Percentiles rank a stretch among this genome's conserved stretches.
These are phyloP conservation scores for Dispira simplex DNA, from an alignment of 192 early-diverging fungal species.

Conservation along the genomic window DNA sequence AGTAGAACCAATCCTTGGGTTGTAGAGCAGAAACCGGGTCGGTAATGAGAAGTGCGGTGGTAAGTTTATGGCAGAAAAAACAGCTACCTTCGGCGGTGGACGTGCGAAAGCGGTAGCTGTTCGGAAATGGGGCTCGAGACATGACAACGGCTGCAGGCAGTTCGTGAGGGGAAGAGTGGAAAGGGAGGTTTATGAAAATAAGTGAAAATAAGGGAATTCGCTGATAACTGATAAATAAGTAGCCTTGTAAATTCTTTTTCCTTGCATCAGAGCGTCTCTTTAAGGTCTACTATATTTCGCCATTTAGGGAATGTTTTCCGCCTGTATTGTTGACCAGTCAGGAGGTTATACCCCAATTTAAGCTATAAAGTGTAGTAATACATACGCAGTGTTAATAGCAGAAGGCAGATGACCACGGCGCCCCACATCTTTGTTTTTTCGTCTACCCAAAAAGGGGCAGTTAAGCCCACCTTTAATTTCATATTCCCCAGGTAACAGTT, in stretches of 20 bases:
- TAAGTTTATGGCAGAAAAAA: neutral
- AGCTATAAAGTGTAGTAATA: no score
- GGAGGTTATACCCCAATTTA: no score
- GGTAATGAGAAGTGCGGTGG: neutral
- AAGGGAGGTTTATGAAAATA: neutral
- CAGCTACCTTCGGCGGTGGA: constrained; percentile 1
- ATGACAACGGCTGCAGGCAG: neutral
- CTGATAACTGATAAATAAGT: neutral
- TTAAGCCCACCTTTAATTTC: neutral
- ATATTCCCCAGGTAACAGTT: neutral
- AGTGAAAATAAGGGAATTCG: neutral
- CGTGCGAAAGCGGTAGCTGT: neutral
- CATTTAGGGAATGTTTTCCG: neutral
- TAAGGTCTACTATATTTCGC: neutral
- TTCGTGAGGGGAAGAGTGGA: neutral
- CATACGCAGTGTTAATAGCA: neutral
- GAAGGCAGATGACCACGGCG: neutral
- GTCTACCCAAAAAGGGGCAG: no score
- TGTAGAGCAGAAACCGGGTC: neutral
- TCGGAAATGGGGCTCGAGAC: constrained; percentile 1
- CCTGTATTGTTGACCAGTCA: neutral
- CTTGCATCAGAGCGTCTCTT: neutral
- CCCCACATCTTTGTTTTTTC: no score
- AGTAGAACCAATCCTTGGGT: constrained; percentile 1
- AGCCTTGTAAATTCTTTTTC: neutral